Evolutionary conservation across 2,329 filamentous ascomycete genomes (phyloP), one percentile per base, ranked within the genome.

Genomic region (Aspergillus sp.): DNA sequence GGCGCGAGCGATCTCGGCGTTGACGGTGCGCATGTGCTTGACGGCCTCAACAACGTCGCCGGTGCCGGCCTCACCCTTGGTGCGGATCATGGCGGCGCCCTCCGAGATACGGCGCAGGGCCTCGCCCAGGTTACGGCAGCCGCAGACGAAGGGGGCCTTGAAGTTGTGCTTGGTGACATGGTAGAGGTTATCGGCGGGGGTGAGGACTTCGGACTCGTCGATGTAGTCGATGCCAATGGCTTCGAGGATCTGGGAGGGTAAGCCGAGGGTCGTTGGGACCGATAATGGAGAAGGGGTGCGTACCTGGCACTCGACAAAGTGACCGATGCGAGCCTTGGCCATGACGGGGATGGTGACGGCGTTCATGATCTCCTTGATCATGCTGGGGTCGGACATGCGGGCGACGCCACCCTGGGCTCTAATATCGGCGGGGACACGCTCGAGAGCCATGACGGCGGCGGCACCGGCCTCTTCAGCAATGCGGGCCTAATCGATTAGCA

Each of bases 401-500:
- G 91, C 91, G 19, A 99, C 94, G 68, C 94, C 94, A 63, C 94
- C 94, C 72, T 96, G 82, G 56, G 81, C 86, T 64, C 94, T 86
- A 73, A 99, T 99, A 74, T 99, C 94, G 65, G 94, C 93, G 47
- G 94, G 94, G 46, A 97, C 94, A 60, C 94, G 88, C 82, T 97
- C 94, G 56, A 99, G 87, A 36, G 94, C 94, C 94, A 99, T 99
- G 78, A 99, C 94, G 69, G 94, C 94, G 63, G 86, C 89, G 57
- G 94, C 94, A 57, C 94, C 94, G 56, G 94, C 92, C 73, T 97
- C 92, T 76, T 99, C 94, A 70, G 94, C 94, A 71, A 99, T 96
- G 76, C 90, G 90, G 57, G 94, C 92, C 80, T 95, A 47, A 19
- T 49, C 42, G 40, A 32, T 14, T 40, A 3, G 38, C 45, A 22